Conservation (phyloP, 371 early-diverging fungal genomes). For the Rhizomucor miehei region DNA sequence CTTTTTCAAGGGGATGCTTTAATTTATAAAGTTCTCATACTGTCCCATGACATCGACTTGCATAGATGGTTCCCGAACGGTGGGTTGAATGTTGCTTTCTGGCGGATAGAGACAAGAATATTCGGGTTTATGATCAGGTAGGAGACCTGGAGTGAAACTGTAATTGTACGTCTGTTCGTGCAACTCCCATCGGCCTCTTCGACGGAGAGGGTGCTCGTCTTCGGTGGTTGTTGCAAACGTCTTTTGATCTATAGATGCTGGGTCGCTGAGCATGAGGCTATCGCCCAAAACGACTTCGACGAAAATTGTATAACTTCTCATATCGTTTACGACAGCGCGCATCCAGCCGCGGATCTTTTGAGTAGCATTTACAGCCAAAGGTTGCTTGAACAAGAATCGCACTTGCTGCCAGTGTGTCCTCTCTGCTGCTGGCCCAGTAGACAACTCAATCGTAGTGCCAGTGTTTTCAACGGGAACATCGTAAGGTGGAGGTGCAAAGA, state of each 20-base stretch:
- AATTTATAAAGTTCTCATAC: conserved; percentile 23
- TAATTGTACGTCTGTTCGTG: conserved; percentile 94
- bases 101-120: conserved; percentile 72
- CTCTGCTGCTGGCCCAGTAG: conserved; percentile 83
- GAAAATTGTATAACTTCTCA: conserved; percentile 86
- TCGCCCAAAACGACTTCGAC: conserved; percentile 61
- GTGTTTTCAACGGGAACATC: conserved; percentile 13
- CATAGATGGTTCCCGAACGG: conserved; percentile 1
- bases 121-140: conserved; percentile 63
- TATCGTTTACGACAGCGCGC: conserved; percentile 82
- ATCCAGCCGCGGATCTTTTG: conserved; percentile 85
- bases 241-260: conserved; percentile 17
- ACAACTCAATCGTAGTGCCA: conserved; percentile 58
- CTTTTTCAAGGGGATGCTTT: neutral
- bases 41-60: conserved; percentile 14
- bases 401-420: conserved; percentile 99
- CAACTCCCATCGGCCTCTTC: conserved; percentile 82
- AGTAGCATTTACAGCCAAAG: conserved; percentile 92
- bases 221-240: conserved; percentile 12
- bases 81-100: conserved; percentile 26
- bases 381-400: conserved; percentile 90
- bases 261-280: conserved; percentile 17
- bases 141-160: conserved; percentile 58
- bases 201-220: conserved; percentile 33
- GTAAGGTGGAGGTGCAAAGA: conserved; percentile 60